Evolutionary conservation across 169 alveolate species (phyloP).

Genomic region (Toxoplasma gondii): DNA sequence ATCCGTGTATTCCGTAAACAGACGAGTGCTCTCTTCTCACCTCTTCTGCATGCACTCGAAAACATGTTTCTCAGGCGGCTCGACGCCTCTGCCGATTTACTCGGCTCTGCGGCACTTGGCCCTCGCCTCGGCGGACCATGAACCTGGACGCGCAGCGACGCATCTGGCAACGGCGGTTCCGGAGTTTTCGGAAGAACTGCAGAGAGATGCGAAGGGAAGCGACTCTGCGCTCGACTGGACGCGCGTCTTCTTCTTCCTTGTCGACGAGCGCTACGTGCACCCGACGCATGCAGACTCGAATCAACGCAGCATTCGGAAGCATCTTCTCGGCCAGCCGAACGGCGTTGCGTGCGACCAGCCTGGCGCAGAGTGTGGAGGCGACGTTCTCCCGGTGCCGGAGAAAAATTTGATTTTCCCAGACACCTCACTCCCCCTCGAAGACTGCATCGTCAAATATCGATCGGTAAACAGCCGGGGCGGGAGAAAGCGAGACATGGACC

Average conservation of each 20-base stretch:
- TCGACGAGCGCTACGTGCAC: constrained; percentile 70
- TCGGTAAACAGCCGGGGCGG: constrained; percentile 31
- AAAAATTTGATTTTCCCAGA: constrained; percentile 58
- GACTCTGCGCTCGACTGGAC: constrained; percentile 56
- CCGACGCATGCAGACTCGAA: constrained; percentile 62
- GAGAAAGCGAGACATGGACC: not conserved
- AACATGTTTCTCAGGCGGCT: constrained; percentile 59
- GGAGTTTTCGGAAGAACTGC: not conserved
- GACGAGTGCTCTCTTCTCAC: too few species aligned
- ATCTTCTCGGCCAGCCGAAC: constrained; percentile 48
- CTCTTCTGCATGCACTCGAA: too few species aligned
- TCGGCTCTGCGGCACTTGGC: constrained; percentile 55
- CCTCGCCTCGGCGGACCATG: not conserved
- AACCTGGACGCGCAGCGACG: not conserved
- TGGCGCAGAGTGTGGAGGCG: not conserved
- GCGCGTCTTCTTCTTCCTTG: constrained; percentile 65
- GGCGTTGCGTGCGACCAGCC: not conserved
- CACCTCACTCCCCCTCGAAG: constrained; percentile 68
- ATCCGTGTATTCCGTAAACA: too few species aligned
- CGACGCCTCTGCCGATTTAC: constrained; percentile 64
- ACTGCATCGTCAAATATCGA: constrained; percentile 63
- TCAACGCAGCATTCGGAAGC: constrained; percentile 60
- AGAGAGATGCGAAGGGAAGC: not conserved
- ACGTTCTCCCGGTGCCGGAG: constrained; percentile 11
- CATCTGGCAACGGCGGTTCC: constrained; percentile 27